Base-by-base conservation (phyloP, 176 grass and related monocot species). In the Oryza brachyantha region DNA sequence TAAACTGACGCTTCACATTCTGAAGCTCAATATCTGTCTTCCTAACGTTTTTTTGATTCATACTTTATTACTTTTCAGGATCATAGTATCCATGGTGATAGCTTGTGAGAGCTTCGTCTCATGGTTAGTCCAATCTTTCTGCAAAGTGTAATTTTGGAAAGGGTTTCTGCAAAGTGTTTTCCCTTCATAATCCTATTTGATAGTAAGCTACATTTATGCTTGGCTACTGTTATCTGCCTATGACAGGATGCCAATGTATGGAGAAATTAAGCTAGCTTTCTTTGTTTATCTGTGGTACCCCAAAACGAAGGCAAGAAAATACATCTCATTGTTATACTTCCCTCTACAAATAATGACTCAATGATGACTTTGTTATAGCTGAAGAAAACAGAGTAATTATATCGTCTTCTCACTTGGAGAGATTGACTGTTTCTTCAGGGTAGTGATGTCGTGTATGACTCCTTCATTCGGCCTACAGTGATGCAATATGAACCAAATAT, bases 401-500 rank as follows among this genome's bases (percentile, higher is more conserved):
- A 58, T 74, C 17, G 32, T 59, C 19, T 54, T 68, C 35, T 58
- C 40, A 70, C 10, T 69, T 11, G 19, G 40, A 54, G 8, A 62
- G 24, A n/a, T n/a, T 52, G 9, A n/a, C 62, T 77, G 7, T 86
- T 83, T 81, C 36, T 70, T 25, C 79, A 93, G 91, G 91, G 91
- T 27, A 90, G 84, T 42, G 88, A 90, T 82, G 24, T 93, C 5
- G 84, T 93, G 29, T 93, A 93, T 9, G 91, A 90, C 42, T 87
- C 88, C 10, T 93, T 93, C 78, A 73, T 93, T 34, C 60, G 81
- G 73, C 88, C 91, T 28, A 75, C 90, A 12, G 88, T 93, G 68
- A 93, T 90, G 88, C 91, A 90, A 61, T 93, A 90, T 13, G 88
- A 93, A 36, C 88, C 91, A 38, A 84, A 93, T 61, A 93, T 93